phyloP scores from a whole-genome alignment of 2,329 filamentous ascomycete species.

The Penicillium vulpinum region DNA sequence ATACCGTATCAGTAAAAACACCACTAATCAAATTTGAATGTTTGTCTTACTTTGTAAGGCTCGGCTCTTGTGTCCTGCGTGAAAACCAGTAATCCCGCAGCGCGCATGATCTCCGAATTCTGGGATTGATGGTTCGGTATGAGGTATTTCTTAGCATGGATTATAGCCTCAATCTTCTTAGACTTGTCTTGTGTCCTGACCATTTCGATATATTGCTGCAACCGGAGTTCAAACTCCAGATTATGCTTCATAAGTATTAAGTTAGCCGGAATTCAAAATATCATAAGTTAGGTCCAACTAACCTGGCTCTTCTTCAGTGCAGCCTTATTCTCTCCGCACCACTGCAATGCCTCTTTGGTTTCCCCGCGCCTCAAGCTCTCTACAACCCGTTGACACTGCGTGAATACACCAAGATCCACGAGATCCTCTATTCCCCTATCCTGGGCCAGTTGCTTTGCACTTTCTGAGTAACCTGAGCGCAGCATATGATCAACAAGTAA shows the following conservation, averaged over 20 bases:
- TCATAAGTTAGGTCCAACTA: conserved; percentile 27
- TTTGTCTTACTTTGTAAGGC: conserved; percentile 57
- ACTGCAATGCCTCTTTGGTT: conserved; percentile 76
- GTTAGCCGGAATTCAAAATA: background rate
- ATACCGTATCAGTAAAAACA: conserved; percentile 6
- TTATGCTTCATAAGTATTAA: conserved; percentile 58
- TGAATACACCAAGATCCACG: conserved; percentile 86
- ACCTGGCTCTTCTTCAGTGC: conserved; percentile 85
- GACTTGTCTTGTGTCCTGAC: conserved; percentile 65
- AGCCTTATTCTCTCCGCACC: conserved; percentile 93
- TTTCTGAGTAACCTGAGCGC: conserved; percentile 76
- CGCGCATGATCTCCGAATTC: conserved; percentile 67
- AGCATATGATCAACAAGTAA: conserved; percentile 91
- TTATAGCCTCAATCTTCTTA: conserved; percentile 73
- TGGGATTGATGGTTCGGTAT: conserved; percentile 68
- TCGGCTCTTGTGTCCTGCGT: conserved; percentile 60
- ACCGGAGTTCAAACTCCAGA: conserved; percentile 87
- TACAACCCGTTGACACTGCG: conserved; percentile 75
- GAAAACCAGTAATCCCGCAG: conserved; percentile 79
- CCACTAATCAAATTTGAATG: background rate
- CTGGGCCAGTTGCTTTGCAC: conserved; percentile 70
- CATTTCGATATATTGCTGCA: conserved; percentile 94
- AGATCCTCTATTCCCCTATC: conserved; percentile 76
- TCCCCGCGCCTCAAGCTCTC: conserved; percentile 68
- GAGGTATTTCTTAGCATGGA: conserved; percentile 80